A percentile compares a stretch with the other conserved stretches of the same genome.
phyloP scores from a whole-genome alignment of 1,284 basidiomycete genomes.

The Fomitopsis palustris region DNA sequence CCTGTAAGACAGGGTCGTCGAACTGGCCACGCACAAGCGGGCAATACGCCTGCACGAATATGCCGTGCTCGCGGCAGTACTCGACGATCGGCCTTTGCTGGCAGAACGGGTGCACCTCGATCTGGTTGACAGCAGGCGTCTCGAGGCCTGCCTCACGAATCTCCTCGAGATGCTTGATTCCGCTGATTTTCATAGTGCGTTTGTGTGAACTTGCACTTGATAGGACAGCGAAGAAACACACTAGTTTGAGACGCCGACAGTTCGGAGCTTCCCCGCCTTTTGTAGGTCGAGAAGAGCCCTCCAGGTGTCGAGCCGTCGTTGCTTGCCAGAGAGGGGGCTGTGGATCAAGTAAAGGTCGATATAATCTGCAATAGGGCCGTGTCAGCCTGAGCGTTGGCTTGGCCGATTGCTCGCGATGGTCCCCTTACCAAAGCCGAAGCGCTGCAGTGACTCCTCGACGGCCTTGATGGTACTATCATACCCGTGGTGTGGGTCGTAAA shows the following conservation, averaged over 20 bases:
- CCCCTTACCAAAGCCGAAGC: conserved; percentile 18
- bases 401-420: not conserved
- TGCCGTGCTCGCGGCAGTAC: conserved; percentile 66
- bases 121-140: conserved; percentile 76
- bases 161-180: conserved; percentile 73
- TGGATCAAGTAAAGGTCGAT: conserved; percentile 64
- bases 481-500: conserved; percentile 16
- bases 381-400: no score
- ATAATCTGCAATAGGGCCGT: conserved; percentile 33
- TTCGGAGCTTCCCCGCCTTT: conserved; percentile 47
- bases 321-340: conserved; percentile 41
- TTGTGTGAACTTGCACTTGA: no score
- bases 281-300: conserved; percentile 40
- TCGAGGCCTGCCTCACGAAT: conserved; percentile 56
- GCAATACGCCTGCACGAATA: conserved; percentile 69
- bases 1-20: conserved; percentile 37
- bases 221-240: conserved; percentile 27
- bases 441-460: conserved; percentile 18
- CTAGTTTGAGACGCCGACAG: conserved; percentile 67
- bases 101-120: conserved; percentile 85
- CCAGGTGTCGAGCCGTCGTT: conserved; percentile 43
- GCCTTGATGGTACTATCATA: conserved; percentile 16
- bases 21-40: conserved; percentile 45
- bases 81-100: conserved; percentile 77
- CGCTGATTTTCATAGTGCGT: conserved; percentile 41